These are phyloP conservation scores for Nitzschia palea DNA, from an alignment of 108 stramenopile genomes.

Conservation along the genomic window DNA sequence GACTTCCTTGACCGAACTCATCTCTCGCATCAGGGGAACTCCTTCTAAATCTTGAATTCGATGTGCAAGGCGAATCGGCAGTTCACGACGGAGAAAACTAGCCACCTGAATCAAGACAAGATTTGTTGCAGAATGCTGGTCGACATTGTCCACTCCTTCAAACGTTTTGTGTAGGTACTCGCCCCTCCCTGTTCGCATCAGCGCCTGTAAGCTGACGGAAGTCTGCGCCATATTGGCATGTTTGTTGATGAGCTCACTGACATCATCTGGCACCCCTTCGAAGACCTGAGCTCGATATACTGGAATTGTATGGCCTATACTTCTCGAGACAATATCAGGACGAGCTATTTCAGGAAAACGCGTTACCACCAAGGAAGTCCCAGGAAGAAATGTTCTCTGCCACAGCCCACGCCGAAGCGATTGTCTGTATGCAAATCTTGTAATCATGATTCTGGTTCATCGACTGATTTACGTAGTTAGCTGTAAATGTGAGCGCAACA, in stretches of 20 bases:
- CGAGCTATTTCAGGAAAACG: not conserved
- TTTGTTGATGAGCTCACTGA: conserved; percentile 39
- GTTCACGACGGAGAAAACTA: conserved; percentile 90
- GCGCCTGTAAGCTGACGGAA: conserved; percentile 67
- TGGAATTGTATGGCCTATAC: not conserved
- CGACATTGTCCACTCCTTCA: conserved; percentile 31
- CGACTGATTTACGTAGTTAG: too few species aligned
- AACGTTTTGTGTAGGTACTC: conserved; percentile 74
- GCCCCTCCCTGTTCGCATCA: conserved; percentile 86
- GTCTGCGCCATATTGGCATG: conserved; percentile 54
- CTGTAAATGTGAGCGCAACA: too few species aligned
- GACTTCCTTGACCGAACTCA: conserved; percentile 74
- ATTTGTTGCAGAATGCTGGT: conserved; percentile 47
- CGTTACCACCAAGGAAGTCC: not conserved
- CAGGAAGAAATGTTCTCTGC: not conserved
- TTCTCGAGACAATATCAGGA: not conserved
- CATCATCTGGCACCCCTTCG: conserved; percentile 28
- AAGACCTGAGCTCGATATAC: not conserved
- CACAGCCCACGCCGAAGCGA: not conserved
- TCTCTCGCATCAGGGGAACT: conserved; percentile 76
- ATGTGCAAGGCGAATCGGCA: conserved; percentile 97
- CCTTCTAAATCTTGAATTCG: conserved; percentile 90
- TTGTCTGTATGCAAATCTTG: not conserved
- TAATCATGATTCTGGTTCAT: conserved; percentile 1
- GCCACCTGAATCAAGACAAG: conserved; percentile 76